Evolutionary conservation across 441 rosid genomes (phyloP), one percentile per base, ranked within the genome.

Genomic region (Pelargonium australe): DNA sequence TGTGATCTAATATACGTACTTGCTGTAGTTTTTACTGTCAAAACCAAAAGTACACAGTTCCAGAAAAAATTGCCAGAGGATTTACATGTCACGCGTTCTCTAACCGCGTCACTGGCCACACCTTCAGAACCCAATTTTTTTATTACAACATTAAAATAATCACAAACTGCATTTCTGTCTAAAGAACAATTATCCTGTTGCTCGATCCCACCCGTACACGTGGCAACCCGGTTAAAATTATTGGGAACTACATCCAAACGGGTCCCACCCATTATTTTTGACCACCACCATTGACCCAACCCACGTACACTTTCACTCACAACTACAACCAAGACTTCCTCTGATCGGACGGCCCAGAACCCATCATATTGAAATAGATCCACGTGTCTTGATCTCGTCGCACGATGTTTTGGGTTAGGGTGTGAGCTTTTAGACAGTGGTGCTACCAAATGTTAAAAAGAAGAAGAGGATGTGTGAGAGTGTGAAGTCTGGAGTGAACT

Each of bases 401-500:
- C 40, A 34, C 40, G 40, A 34, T 34, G 40, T 34, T 20, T 60
- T 20, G 13, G 31, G 14, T 7, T 60, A 0, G n/a, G 63, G 34
- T 60, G 63, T 60, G 63, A 60, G 63, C 19, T 13, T 49, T 34
- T 34, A 34, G 40, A 34, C 40, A 34, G 40, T 0, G 40, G 34
- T 20, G 63, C 10, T 60, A 0, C 63, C 63, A 9, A 10, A 23
- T 60, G 34, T 60, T 60, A 34, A 60, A 60, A 60, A 60, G 62
- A 20, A 60, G 25, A 19, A 25, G 63, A 6, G 25, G 25, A 60
- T 12, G 25, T 60, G 28, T 60, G 58, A 13, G 9, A 23, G 63
- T 60, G 63, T 60, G 63, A 60, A 60, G 7, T 20, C 34, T 9
- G 63, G n/a, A 60, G 63, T 60, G 63, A 60, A 60, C 63, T 60